Evolutionary conservation across 345 rosid species (phyloP).

Genomic region (Eucalyptus polybractea): DNA sequence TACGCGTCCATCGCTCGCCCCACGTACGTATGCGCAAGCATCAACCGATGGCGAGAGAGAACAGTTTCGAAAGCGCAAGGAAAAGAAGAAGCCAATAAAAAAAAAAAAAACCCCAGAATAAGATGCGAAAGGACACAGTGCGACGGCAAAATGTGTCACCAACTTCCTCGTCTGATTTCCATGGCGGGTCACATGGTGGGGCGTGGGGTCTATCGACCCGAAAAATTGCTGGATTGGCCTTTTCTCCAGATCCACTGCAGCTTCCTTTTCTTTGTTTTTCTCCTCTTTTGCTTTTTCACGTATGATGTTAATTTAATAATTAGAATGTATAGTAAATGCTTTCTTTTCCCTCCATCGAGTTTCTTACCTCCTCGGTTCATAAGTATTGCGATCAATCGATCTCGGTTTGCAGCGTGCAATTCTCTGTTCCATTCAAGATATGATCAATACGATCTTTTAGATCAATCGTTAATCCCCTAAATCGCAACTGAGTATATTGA

Average conservation of each 20-base stretch:
- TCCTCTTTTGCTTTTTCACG: background rate
- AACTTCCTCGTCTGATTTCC: background rate
- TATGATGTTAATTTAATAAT: background rate
- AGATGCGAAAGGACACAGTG: background rate
- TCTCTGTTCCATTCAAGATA: background rate
- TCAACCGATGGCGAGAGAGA: background rate
- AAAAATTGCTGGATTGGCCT: background rate
- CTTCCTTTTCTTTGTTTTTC: background rate
- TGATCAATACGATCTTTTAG: background rate
- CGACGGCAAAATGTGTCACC: background rate
- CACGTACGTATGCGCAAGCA: background rate
- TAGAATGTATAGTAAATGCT: background rate
- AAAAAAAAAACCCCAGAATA: no score
- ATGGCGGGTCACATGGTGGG: background rate
- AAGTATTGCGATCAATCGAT: background rate
- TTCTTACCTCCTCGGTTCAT: background rate
- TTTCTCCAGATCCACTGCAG: background rate
- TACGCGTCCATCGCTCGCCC: background rate
- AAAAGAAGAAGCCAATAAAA: no score
- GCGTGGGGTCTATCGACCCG: background rate
- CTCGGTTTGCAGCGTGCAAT: fast-evolving
- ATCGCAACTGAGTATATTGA: background rate
- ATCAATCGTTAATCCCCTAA: background rate
- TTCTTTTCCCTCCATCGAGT: background rate
- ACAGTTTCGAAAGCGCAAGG: background rate